phyloP scores from a whole-genome alignment of 1,139 yeast genomes.

The Candida mesenterica region DNA sequence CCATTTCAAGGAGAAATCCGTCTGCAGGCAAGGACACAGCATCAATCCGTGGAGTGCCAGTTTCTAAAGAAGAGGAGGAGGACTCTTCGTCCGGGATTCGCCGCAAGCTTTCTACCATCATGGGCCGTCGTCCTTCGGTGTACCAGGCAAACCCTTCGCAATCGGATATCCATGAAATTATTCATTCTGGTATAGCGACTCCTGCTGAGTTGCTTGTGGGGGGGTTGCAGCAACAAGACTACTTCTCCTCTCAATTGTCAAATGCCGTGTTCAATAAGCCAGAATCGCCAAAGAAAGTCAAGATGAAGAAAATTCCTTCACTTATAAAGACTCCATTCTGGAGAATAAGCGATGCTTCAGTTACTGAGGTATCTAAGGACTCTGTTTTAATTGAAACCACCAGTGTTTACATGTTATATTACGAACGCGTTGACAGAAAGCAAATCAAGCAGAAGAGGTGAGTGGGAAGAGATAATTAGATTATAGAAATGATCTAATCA shows the following conservation, averaged over 20 bases:
- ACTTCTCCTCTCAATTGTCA: slow-evolving; percentile 15
- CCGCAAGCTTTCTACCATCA: slow-evolving; percentile 36
- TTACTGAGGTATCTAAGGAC: slow-evolving; percentile 58
- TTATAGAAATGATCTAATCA: too few relatives aligned
- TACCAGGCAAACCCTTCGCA: slow-evolving; percentile 40
- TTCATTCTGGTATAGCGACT: slow-evolving; percentile 41
- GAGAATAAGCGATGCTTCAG: slow-evolving; percentile 78
- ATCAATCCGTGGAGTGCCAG: not conserved
- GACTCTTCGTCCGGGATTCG: slow-evolving; percentile 23
- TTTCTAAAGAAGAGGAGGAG: not conserved
- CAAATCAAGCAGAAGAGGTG: slow-evolving; percentile 14
- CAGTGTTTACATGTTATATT: slow-evolving; percentile 81
- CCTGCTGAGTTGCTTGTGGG: slow-evolving; percentile 46
- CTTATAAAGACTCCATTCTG: slow-evolving; percentile 68
- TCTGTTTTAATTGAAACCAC: slow-evolving; percentile 67
- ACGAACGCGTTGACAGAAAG: slow-evolving; percentile 53
- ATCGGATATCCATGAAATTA: slow-evolving; percentile 39
- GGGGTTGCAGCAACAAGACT: slow-evolving; percentile 23
- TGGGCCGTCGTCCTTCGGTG: slow-evolving; percentile 47
- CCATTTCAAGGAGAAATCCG: not conserved
- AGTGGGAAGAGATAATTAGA: not conserved
- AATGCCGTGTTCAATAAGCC: slow-evolving; percentile 9
- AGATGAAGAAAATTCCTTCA: slow-evolving; percentile 53
- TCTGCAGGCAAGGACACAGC: too few relatives aligned
- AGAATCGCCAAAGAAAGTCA: slow-evolving; percentile 22